Conservation (phyloP, 1,284 basidiomycete genomes). For the Retiboletus flavoniger region DNA sequence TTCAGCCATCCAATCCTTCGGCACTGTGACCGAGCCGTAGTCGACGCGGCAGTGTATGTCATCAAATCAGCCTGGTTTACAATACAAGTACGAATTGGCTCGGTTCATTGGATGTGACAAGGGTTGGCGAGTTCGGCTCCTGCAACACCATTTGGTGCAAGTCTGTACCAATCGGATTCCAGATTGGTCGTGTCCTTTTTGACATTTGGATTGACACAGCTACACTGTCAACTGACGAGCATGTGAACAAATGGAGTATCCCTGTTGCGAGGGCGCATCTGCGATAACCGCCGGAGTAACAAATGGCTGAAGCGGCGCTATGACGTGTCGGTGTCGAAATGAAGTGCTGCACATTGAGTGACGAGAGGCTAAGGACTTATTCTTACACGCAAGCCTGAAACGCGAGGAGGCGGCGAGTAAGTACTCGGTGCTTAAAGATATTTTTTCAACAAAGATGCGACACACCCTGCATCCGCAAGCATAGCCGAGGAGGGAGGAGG, state of each 20-base stretch:
- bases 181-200: not conserved
- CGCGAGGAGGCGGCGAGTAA: constrained; percentile 1
- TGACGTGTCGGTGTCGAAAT: not conserved
- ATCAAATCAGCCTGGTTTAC: not conserved
- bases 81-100: not conserved
- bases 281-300: not conserved
- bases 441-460: too few relatives aligned
- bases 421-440: not conserved
- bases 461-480: too few relatives aligned
- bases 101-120: too few relatives aligned
- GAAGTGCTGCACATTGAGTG: too few relatives aligned
- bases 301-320: not conserved
- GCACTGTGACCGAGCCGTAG: too few relatives aligned
- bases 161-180: not conserved
- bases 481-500: too few relatives aligned
- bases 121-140: too few relatives aligned
- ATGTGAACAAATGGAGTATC: not conserved
- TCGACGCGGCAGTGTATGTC: too few relatives aligned
- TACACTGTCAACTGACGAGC: not conserved
- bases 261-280: not conserved
- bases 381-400: constrained; percentile 15
- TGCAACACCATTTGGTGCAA: not conserved
- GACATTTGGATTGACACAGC: not conserved
- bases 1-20: too few relatives aligned
- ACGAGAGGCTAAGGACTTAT: too few relatives aligned